Percentiles rank a stretch among this genome's conserved stretches.
phyloP scores from a whole-genome alignment of 1,139 yeast species.

The Debaryomyces coudertii region DNA sequence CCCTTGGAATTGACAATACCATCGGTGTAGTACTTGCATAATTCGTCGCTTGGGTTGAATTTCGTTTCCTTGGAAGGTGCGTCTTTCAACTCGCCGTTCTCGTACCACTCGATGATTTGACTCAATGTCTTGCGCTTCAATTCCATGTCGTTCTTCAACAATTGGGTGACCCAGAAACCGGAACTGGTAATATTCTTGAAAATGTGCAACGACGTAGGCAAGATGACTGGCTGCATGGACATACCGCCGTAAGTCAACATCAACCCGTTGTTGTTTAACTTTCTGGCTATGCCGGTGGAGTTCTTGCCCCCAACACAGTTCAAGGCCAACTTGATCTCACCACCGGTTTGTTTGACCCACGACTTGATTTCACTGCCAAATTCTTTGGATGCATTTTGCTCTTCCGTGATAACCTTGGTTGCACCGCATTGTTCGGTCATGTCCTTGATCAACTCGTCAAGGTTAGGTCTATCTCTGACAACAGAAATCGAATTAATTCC shows the following conservation, averaged over 20 bases:
- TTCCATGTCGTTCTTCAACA: conserved; percentile 65
- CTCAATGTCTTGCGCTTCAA: conserved; percentile 62
- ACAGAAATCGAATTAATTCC: conserved; percentile 86
- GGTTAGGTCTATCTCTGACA: conserved; percentile 80
- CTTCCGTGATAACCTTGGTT: conserved; percentile 86
- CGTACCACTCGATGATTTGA: conserved; percentile 68
- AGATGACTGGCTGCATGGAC: conserved; percentile 90
- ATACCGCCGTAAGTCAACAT: conserved; percentile 96
- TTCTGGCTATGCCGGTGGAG: conserved; percentile 78
- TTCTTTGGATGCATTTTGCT: conserved; percentile 70
- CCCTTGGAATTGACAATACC: conserved; percentile 54
- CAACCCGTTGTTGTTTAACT: conserved; percentile 66
- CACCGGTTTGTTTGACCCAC: conserved; percentile 60
- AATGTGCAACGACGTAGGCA: conserved; percentile 87
- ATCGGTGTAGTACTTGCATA: conserved; percentile 51
- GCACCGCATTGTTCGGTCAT: conserved; percentile 69
- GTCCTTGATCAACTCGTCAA: conserved; percentile 63
- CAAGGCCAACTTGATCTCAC: conserved; percentile 71
- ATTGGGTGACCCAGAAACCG: conserved; percentile 93
- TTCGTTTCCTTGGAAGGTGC: conserved; percentile 56
- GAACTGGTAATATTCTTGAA: conserved; percentile 84
- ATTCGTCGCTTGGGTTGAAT: conserved; percentile 52
- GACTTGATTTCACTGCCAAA: conserved; percentile 63
- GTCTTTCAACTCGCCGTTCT: conserved; percentile 62
- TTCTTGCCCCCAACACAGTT: conserved; percentile 95